Percentiles rank a stretch among this genome's conserved stretches.
These are phyloP conservation scores for Solanum hybrid DNA, from an alignment of 305 asterid genomes.

Conservation along the genomic window DNA sequence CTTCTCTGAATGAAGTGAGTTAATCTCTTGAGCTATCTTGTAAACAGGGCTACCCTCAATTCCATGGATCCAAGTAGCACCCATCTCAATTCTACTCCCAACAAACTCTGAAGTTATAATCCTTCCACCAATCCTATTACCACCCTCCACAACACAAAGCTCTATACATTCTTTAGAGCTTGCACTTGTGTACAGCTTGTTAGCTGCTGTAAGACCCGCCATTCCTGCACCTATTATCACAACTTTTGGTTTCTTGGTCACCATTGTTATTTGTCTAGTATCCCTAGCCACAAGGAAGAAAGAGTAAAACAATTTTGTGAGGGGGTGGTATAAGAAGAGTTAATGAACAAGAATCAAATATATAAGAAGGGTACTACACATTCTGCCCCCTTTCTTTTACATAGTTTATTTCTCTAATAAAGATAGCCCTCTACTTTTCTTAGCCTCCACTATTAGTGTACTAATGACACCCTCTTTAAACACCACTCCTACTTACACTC, in stretches of 20 bases:
- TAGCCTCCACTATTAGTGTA: conserved; percentile 1
- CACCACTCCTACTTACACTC: conserved; percentile 6
- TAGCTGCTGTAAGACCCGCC: conserved; percentile 90
- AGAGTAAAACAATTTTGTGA: background rate
- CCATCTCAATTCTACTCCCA: conserved; percentile 79
- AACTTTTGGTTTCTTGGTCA: conserved; percentile 59
- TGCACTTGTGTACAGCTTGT: conserved; percentile 45
- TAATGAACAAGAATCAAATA: conserved; percentile 2
- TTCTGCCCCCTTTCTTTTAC: background rate
- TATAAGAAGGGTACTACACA: conserved; percentile 3
- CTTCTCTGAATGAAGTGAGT: conserved; percentile 36
- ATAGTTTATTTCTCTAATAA: conserved; percentile 8
- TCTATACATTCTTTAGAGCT: conserved; percentile 38
- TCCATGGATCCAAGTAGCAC: conserved; percentile 98
- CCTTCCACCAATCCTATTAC: conserved; percentile 70
- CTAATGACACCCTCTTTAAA: background rate
- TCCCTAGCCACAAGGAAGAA: background rate
- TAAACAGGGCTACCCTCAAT: conserved; percentile 71
- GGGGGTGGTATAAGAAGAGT: background rate
- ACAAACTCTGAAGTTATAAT: conserved; percentile 52
- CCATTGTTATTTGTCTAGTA: conserved; percentile 34
- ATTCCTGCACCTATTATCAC: conserved; percentile 96
- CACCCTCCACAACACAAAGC: conserved; percentile 67
- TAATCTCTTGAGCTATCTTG: conserved; percentile 46
- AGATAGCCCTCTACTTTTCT: conserved; percentile 10